These are phyloP conservation scores for Tolypocladium inflatum DNA, from an alignment of 2,329 filamentous ascomycete genomes.

Conservation along the genomic window DNA sequence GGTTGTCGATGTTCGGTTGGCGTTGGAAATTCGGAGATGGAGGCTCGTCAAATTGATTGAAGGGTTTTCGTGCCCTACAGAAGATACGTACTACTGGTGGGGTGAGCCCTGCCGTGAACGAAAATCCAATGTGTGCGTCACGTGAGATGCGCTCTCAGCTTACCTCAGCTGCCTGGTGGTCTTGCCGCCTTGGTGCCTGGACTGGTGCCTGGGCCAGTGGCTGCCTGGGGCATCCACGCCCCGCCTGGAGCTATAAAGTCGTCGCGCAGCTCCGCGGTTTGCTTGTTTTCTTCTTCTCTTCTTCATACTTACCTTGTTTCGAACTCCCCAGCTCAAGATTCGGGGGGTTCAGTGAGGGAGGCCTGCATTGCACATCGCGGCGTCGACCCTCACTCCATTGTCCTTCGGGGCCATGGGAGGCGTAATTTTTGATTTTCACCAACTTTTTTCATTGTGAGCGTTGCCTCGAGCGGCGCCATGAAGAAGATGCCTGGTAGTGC, in stretches of 20 bases:
- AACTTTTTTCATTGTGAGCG: slow-evolving; percentile 34
- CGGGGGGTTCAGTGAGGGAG: slow-evolving; percentile 30
- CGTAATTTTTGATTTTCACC: slow-evolving; percentile 42
- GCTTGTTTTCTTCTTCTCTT: slow-evolving; percentile 24
- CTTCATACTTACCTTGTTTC: slow-evolving; percentile 47
- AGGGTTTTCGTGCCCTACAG: slow-evolving; percentile 34
- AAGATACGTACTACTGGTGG: slow-evolving; percentile 23
- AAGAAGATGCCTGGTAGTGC: slow-evolving; percentile 28
- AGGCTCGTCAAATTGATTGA: slow-evolving; percentile 30
- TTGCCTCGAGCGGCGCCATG: slow-evolving; percentile 28
- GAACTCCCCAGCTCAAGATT: slow-evolving; percentile 35
- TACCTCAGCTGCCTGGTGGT: background rate
- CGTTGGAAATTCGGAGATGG: slow-evolving; percentile 28
- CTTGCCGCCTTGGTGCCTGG: slow-evolving; percentile 2
- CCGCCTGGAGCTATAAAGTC: slow-evolving; percentile 22
- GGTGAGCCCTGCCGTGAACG: slow-evolving; percentile 12
- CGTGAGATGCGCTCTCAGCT: slow-evolving; percentile 13
- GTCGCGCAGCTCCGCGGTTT: slow-evolving; percentile 3
- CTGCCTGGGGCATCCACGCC: slow-evolving; percentile 13
- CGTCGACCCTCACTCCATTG: slow-evolving; percentile 38
- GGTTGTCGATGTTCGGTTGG: slow-evolving; percentile 30
- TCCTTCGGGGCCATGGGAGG: slow-evolving; percentile 44
- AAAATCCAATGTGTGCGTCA: slow-evolving; percentile 12
- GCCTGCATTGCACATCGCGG: slow-evolving; percentile 49
- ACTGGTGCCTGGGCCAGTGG: slow-evolving; percentile 3